phyloP scores from a whole-genome alignment of 129 eudicot species.

The Calendula officinalis region DNA sequence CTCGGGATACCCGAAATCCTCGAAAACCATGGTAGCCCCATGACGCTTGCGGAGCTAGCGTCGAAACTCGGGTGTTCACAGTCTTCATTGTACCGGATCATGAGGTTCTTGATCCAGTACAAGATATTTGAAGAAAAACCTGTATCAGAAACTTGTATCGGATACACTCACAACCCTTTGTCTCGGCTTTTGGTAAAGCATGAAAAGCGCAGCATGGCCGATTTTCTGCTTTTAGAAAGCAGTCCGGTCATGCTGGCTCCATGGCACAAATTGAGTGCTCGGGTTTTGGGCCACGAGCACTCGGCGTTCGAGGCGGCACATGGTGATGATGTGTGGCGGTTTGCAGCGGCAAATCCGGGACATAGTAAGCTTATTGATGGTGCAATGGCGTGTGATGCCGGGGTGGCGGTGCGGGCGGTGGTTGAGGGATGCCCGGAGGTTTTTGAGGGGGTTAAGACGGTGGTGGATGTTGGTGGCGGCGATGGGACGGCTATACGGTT shows the following conservation, averaged over 20 bases:
- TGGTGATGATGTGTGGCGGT: background rate
- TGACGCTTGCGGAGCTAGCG: background rate
- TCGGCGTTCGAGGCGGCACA: background rate
- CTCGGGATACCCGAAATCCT: slow-evolving; percentile 3
- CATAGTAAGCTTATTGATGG: background rate
- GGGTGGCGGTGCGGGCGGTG: background rate
- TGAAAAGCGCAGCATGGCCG: background rate
- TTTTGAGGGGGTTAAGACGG: background rate
- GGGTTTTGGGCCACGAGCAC: background rate
- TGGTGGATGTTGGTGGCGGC: background rate
- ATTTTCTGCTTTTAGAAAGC: background rate
- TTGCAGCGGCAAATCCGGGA: background rate
- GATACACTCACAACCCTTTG: background rate
- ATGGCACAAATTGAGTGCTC: slow-evolving; percentile 2
- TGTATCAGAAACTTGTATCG: background rate
- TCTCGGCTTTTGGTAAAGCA: background rate
- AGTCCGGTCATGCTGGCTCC: background rate
- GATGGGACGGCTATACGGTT: background rate
- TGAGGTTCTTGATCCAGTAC: background rate
- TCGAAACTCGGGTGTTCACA: slow-evolving; percentile 4
- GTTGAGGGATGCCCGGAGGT: background rate
- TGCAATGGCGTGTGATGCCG: slow-evolving; percentile 15
- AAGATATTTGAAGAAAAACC: slow-evolving; percentile 3
- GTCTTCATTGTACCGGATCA: no score
- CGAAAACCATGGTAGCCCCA: background rate